Evolutionary conservation across 2,329 filamentous ascomycete genomes (phyloP), one percentile per base, ranked within the genome.

Genomic region (Cordyceps cicadae): DNA sequence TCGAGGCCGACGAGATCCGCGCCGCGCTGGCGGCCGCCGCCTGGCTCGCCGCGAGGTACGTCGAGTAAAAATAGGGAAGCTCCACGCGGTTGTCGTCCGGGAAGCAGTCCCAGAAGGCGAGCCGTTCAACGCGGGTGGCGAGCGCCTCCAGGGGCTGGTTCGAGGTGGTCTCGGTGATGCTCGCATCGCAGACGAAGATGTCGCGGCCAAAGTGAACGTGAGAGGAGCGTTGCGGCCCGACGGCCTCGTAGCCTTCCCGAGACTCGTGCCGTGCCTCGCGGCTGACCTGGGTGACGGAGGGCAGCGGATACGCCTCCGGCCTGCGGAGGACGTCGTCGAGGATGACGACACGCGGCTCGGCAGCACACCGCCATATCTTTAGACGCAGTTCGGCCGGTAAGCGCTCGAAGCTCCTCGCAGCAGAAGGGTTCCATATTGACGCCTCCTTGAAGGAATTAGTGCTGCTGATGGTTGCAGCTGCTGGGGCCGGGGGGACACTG

Each of bases 31-130:
- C 58, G 5, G 58, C 58, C 15, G 58, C 58, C 19, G 51, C 58
- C 59, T 72, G 74, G 52, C 68, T 70, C 21, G 67, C 66, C 3
- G 70, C 68, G 19, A 75, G 66, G 58, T 74, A 75, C n/a, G 69
- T 65, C 17, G 71, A 70, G 63, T 74, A 75, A 45, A 67, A 70
- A 24, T 67, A 66, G 9, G 70, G 71, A 3, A 68, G 66, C 49
- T 73, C 71, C 24, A 75, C 69, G 45, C 68, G 68, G 5, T 69
- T 70, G 49, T 75, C 74, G 61, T 75, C 73, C 1, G 72, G 73
- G 60, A 73, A 72, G 62, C 73, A 75, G 63, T 75, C 73, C 73
- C 73, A 75, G 52, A 74, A 75, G 12, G 71, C 73, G 37, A 75
- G 64, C 46, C 71, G 69, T 62, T 70, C 69, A 59, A 74, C 68